These are phyloP conservation scores for Globisporangium paddicum DNA, from an alignment of 352 stramenopile species.

Conservation along the genomic window DNA sequence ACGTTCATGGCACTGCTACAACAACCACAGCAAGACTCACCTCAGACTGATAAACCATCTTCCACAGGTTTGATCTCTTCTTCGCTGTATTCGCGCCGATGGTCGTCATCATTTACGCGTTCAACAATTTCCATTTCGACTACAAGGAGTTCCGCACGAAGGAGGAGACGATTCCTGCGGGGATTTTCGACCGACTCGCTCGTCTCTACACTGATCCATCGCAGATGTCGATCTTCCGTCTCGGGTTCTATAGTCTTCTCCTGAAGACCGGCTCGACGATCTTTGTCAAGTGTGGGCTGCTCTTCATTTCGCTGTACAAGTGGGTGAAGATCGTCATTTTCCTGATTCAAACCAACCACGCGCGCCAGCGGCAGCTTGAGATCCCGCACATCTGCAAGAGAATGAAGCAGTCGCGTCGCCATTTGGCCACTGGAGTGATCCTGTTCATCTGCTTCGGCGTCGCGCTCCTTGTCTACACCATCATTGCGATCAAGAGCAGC, in stretches of 20 bases:
- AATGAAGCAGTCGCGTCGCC: conserved; percentile 19
- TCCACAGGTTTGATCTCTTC: conserved; percentile 53
- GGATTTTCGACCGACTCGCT: conserved; percentile 32
- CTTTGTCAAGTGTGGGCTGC: conserved; percentile 33
- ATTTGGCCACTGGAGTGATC: conserved; percentile 27
- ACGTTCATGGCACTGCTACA: too few species aligned
- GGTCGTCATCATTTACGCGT: conserved; percentile 33
- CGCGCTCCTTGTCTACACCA: conserved; percentile 25
- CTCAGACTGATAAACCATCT: too few species aligned
- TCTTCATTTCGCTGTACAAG: conserved; percentile 41
- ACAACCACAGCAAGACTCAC: too few species aligned
- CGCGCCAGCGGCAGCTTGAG: conserved; percentile 12
- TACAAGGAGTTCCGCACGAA: conserved; percentile 22
- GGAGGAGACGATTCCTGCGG: conserved; percentile 21
- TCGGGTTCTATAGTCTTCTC: conserved; percentile 27
- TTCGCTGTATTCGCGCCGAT: conserved; percentile 47
- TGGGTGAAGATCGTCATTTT: conserved; percentile 37
- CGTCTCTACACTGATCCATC: conserved; percentile 31
- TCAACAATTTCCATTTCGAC: conserved; percentile 37
- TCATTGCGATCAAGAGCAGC: conserved; percentile 20
- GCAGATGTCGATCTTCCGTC: conserved; percentile 30
- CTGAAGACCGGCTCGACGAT: conserved; percentile 28
- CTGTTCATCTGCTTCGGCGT: conserved; percentile 38
- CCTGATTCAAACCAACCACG: conserved; percentile 25
- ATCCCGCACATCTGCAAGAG: conserved; percentile 1